phyloP scores from a whole-genome alignment of 169 alveolate genomes.

The Theileria equi region DNA sequence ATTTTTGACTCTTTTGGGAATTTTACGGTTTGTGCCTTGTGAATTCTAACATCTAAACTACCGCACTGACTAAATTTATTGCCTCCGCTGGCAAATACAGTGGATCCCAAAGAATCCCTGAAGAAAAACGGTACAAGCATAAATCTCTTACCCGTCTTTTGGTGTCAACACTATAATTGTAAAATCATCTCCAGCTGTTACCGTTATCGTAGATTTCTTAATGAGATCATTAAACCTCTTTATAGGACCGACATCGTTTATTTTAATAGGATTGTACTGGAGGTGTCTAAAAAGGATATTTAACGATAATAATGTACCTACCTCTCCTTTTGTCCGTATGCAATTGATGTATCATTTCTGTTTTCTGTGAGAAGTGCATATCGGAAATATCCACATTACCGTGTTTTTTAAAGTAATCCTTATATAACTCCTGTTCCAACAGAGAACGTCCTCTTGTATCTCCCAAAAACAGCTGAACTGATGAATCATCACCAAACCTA shows the following conservation, averaged over 20 bases:
- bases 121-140: too few species aligned
- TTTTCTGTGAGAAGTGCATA: constrained; percentile 9
- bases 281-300: constrained; percentile 24
- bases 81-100: constrained; percentile 34
- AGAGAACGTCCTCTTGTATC: constrained; percentile 58
- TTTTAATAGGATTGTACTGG: constrained; percentile 53
- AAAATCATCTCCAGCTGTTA: constrained; percentile 52
- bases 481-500: constrained; percentile 62
- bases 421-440: constrained; percentile 22
- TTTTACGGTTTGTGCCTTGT: constrained; percentile 3
- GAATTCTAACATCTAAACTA: constrained; percentile 25
- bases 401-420: neutral
- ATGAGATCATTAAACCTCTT: constrained; percentile 4
- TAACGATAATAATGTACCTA: neutral
- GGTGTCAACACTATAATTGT: constrained; percentile 32
- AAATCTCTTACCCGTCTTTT: too few species aligned
- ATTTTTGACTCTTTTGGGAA: neutral
- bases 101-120: too few species aligned
- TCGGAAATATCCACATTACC: neutral
- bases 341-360: neutral
- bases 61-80: constrained; percentile 51
- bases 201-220: neutral
- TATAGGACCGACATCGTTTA: constrained; percentile 7
- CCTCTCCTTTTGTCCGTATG: constrained; percentile 22
- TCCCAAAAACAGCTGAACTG: constrained; percentile 53